These are phyloP conservation scores for Mucor sp. DNA, from an alignment of 371 early-diverging fungal species.

Conservation along the genomic window DNA sequence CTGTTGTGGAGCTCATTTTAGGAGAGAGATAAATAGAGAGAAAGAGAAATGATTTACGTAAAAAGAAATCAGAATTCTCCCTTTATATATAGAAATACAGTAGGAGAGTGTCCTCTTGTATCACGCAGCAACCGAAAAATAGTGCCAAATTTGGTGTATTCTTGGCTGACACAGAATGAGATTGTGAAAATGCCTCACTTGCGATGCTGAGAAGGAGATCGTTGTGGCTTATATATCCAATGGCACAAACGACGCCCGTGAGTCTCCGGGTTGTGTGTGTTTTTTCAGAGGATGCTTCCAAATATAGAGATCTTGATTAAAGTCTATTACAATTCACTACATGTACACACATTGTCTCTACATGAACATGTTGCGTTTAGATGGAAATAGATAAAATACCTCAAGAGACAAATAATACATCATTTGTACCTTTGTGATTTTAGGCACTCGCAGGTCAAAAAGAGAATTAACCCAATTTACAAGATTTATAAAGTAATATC, in stretches of 20 bases:
- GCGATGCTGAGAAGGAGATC: not conserved
- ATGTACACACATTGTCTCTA: not conserved
- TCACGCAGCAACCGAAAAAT: conserved; percentile 6
- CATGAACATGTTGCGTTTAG: not conserved
- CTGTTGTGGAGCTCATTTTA: conserved; percentile 6
- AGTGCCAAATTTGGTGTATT: conserved; percentile 12
- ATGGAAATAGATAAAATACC: conserved; percentile 1
- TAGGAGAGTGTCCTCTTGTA: conserved; percentile 4
- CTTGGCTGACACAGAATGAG: conserved; percentile 16
- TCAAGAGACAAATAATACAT: conserved; percentile 12
- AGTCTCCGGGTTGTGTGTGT: conserved; percentile 1
- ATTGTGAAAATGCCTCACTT: conserved; percentile 26
- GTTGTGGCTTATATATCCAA: conserved; percentile 29
- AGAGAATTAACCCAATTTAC: conserved; percentile 1
- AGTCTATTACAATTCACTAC: conserved; percentile 5
- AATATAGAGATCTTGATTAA: not conserved
- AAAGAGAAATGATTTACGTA: not conserved
- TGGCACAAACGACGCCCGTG: conserved; percentile 25
- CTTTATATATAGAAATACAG: not conserved
- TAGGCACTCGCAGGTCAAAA: not conserved
- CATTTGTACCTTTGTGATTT: conserved; percentile 1
- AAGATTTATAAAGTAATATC: not conserved
- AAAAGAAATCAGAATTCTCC: not conserved
- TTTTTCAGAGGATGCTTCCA: not conserved
- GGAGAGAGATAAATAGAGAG: not conserved